Conservation (phyloP, 1,139 yeast genomes). For the Blastobotrys illinoisensis region DNA sequence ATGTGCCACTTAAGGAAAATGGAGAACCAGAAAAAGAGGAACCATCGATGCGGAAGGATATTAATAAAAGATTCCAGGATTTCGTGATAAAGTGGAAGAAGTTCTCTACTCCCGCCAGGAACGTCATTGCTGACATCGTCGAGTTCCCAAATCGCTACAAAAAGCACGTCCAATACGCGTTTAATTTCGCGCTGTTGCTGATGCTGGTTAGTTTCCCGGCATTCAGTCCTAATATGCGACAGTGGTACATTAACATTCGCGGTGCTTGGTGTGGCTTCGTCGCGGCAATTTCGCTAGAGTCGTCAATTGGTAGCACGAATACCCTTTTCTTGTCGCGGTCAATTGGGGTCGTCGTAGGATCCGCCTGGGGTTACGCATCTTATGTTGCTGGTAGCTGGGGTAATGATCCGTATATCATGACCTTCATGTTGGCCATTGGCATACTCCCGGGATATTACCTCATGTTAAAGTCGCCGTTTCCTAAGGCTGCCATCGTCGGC, state of each 20-base stretch:
- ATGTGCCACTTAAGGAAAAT: background rate
- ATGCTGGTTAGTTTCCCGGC: slow-evolving; percentile 46
- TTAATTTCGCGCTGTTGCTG: slow-evolving; percentile 42
- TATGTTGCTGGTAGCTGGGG: slow-evolving; percentile 40
- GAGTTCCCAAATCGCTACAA: slow-evolving; percentile 28
- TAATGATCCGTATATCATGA: slow-evolving; percentile 40
- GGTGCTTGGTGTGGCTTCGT: slow-evolving; percentile 53
- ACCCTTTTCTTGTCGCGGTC: slow-evolving; percentile 43
- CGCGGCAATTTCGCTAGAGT: slow-evolving; percentile 44
- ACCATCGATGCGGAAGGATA: background rate
- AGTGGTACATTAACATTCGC: slow-evolving; percentile 42
- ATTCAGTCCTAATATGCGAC: slow-evolving; percentile 40
- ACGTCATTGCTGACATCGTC: slow-evolving; percentile 16
- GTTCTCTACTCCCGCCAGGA: background rate
- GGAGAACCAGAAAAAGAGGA: background rate
- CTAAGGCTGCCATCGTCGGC: slow-evolving; percentile 47
- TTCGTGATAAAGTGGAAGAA: background rate
- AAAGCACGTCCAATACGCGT: slow-evolving; percentile 40
- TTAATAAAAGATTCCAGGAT: background rate
- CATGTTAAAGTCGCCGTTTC: slow-evolving; percentile 42
- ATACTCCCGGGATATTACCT: slow-evolving; percentile 43
- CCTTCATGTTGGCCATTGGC: slow-evolving; percentile 39
- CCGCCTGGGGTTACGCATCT: slow-evolving; percentile 45
- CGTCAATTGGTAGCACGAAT: slow-evolving; percentile 47
- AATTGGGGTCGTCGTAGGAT: slow-evolving; percentile 43